Conservation (phyloP, 2,329 filamentous ascomycete species). For the Cercospora sesami region DNA sequence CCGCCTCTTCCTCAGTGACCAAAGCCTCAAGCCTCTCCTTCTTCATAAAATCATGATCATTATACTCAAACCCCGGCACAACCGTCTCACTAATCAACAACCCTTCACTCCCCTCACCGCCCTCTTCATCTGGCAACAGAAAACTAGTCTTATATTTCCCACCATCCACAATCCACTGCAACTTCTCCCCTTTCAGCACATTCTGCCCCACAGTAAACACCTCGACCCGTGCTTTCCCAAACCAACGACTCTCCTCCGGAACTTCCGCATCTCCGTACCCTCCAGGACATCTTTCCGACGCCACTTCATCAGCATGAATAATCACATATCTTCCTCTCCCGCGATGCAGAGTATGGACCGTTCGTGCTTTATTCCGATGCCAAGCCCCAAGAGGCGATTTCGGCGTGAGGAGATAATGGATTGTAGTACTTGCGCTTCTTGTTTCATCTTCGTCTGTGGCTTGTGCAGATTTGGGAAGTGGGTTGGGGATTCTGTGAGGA, state of each 20-base stretch:
- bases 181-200: slow-evolving; percentile 58
- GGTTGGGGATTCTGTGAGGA: slow-evolving; percentile 55
- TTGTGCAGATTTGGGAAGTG: slow-evolving; percentile 46
- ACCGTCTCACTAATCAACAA: slow-evolving; percentile 69
- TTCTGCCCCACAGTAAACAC: slow-evolving; percentile 63
- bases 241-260: slow-evolving; percentile 50
- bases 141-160: slow-evolving; percentile 67
- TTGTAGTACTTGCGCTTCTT: slow-evolving; percentile 60
- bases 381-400: slow-evolving; percentile 58
- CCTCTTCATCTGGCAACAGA: slow-evolving; percentile 52
- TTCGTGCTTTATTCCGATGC: slow-evolving; percentile 63
- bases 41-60: slow-evolving; percentile 66
- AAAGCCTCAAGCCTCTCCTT: slow-evolving; percentile 53
- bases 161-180: slow-evolving; percentile 67
- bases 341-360: slow-evolving; percentile 62
- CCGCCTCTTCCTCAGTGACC: slow-evolving; percentile 52
- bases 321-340: slow-evolving; percentile 65
- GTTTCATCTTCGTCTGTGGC: slow-evolving; percentile 27
- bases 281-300: slow-evolving; percentile 21
- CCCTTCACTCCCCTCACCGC: slow-evolving; percentile 46
- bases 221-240: slow-evolving; percentile 56
- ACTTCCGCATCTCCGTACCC: slow-evolving; percentile 51
- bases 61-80: slow-evolving; percentile 66
- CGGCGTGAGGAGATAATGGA: slow-evolving; percentile 65
- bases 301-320: slow-evolving; percentile 57